Evolutionary conservation across 1,284 basidiomycete genomes (phyloP).

Genomic region (Porogramme epimiltina): DNA sequence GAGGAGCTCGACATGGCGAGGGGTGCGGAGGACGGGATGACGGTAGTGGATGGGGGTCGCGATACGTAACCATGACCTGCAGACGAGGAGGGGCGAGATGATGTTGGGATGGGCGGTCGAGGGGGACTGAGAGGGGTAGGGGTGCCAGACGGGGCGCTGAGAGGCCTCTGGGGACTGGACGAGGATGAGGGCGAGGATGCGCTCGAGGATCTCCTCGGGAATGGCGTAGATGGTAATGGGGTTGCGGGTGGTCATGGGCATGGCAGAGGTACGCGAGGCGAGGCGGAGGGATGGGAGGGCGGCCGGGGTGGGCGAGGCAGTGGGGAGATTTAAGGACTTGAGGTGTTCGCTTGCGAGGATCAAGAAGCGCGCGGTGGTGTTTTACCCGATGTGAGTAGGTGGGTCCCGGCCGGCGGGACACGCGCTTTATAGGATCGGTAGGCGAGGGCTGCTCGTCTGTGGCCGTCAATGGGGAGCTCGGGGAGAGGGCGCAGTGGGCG

Average conservation of each 20-base stretch:
- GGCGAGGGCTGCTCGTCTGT: not conserved
- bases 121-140: slow-evolving; percentile 14
- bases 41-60: slow-evolving; percentile 54
- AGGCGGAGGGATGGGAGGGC: slow-evolving; percentile 4
- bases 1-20: slow-evolving; percentile 40
- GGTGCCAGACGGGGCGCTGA: slow-evolving; percentile 34
- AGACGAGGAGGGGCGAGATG: slow-evolving; percentile 49
- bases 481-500: slow-evolving; percentile 11
- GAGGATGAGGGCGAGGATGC: slow-evolving; percentile 46
- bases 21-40: slow-evolving; percentile 42
- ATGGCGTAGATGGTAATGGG: slow-evolving; percentile 40
- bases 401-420: slow-evolving; percentile 13
- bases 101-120: slow-evolving; percentile 17
- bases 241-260: too few relatives aligned
- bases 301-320: slow-evolving; percentile 2
- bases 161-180: slow-evolving; percentile 23
- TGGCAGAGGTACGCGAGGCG: slow-evolving; percentile 4
- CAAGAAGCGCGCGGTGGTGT: slow-evolving; percentile 13
- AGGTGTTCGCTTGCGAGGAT: slow-evolving; percentile 9
- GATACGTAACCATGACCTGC: slow-evolving; percentile 50
- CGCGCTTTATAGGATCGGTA: slow-evolving; percentile 17
- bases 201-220: slow-evolving; percentile 59
- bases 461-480: slow-evolving; percentile 14
- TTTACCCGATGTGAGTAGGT: slow-evolving; percentile 19
- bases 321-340: slow-evolving; percentile 19